Percentiles rank a stretch among this genome's conserved stretches.
Conservation (phyloP, 768 basidiomycete genomes). For the Dacryopinax spathularia region DNA sequence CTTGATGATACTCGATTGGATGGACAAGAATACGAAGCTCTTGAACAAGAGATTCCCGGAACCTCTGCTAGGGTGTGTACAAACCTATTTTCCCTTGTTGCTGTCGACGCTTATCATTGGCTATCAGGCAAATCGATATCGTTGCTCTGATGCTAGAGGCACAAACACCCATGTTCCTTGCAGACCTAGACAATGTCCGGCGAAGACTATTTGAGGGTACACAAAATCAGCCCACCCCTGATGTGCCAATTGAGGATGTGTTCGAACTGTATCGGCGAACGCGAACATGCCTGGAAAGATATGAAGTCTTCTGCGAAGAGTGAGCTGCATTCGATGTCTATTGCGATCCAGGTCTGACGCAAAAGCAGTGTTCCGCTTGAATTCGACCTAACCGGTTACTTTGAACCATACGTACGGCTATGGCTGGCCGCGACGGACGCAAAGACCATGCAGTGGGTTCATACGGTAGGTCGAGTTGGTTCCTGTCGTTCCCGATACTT, state of each 20-base stretch:
- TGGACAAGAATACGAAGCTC: constrained; percentile 71
- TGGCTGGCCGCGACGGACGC: constrained; percentile 82
- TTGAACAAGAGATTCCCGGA: constrained; percentile 79
- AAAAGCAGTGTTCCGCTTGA: constrained; percentile 27
- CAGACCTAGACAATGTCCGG: constrained; percentile 53
- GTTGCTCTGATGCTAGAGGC: constrained; percentile 61
- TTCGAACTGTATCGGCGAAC: constrained; percentile 74
- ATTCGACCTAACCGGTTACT: constrained; percentile 63
- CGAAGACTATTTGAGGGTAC: constrained; percentile 68
- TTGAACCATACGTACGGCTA: constrained; percentile 72
- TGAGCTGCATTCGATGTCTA: constrained; percentile 27
- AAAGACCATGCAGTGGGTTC: constrained; percentile 89
- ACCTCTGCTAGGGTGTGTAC: constrained; percentile 59
- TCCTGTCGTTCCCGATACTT: not conserved
- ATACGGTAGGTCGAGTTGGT: constrained; percentile 44
- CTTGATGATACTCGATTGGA: constrained; percentile 70
- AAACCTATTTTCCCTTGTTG: not conserved
- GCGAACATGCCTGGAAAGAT: constrained; percentile 64
- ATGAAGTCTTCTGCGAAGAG: constrained; percentile 64
- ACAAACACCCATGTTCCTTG: constrained; percentile 48
- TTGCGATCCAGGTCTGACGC: constrained; percentile 27
- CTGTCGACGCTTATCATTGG: not conserved
- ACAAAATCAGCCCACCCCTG: constrained; percentile 74
- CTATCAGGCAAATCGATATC: constrained; percentile 51
- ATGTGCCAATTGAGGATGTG: constrained; percentile 78